Evolutionary conservation across 805 yeast species (phyloP), one percentile per base, ranked within the genome.

Genomic region (Hanseniaspora lindneri): DNA sequence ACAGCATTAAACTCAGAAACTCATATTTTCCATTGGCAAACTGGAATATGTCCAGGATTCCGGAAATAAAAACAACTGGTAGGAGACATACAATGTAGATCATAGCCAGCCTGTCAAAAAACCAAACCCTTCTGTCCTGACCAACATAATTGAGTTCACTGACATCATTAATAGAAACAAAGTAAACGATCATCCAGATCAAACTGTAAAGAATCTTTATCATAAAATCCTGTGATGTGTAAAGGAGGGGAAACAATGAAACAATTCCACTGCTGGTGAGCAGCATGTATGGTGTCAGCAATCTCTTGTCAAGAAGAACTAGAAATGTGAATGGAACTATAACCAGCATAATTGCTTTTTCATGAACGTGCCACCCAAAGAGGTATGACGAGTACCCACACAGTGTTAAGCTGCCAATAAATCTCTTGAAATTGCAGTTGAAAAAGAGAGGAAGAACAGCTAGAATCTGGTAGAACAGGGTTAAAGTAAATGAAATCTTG

Each of bases 301-400:
- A 66, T 48, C 94, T 72, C 51, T 80, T 72, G 58, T 86, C 95
- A 33, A 74, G 70, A 13, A 79, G 70, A 3, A 80, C 82, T 24
- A 88, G 64, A 60, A 92, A 80, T 6, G 92, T 73, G 62, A 85
- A 79, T 1, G 99, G 99, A 55, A 92, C 75, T 8, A 92, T 82
- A 2, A 89, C 80, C 19, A 88, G 63, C 71, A 92, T 72, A n/a
- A 92, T 77, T 0, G 97, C 97, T 71, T 92, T 92, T 64, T 92
- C 98, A 66, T 92, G 98, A 21, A 92, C 98, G 60, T 92, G 97
- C 96, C 97, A 92, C 4, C 99, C 98, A 65, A 92, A 92, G 42
- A 92, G 66, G 59, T 84, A 92, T 2, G 95, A 83, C 0, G 95
- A 79, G 65, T 77, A 85, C 3, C 94, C 97, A 65, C 97, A 89